Evolutionary conservation across 305 asterid species (phyloP).

Genomic region (Plantago coronopus): DNA sequence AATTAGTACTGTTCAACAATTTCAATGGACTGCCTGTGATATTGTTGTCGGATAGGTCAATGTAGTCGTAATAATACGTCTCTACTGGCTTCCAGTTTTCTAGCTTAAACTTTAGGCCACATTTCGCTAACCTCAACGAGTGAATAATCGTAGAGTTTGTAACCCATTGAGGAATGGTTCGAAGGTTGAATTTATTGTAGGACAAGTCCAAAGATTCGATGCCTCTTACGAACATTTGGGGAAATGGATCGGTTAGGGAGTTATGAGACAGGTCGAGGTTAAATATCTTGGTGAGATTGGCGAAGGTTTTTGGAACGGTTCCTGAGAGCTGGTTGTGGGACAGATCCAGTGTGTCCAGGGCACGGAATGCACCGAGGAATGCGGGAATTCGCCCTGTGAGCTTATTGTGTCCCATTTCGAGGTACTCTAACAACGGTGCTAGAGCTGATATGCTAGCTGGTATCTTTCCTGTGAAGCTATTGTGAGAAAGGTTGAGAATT

Average conservation of each 20-base stretch:
- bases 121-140: constrained; percentile 68
- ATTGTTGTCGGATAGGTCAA: constrained; percentile 71
- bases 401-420: constrained; percentile 61
- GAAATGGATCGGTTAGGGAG: constrained; percentile 65
- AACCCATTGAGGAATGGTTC: constrained; percentile 65
- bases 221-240: constrained; percentile 54
- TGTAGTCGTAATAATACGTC: constrained; percentile 67
- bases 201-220: constrained; percentile 77
- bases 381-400: constrained; percentile 63
- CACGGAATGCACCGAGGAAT: constrained; percentile 49
- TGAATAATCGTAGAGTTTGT: constrained; percentile 59
- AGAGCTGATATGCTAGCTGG: constrained; percentile 43
- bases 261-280: constrained; percentile 75
- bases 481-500: constrained; percentile 33
- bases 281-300: constrained; percentile 75
- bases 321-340: constrained; percentile 62
- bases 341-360: constrained; percentile 67
- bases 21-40: constrained; percentile 67
- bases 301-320: constrained; percentile 56
- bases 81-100: constrained; percentile 65
- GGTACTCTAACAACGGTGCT: constrained; percentile 37
- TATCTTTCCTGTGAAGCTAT: constrained; percentile 52
- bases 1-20: constrained; percentile 60
- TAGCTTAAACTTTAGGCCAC: constrained; percentile 69
- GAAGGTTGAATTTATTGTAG: constrained; percentile 58